Evolutionary conservation across 2,329 filamentous ascomycete genomes (phyloP), one percentile per base, ranked within the genome.

Genomic region (Fusarium graminum): DNA sequence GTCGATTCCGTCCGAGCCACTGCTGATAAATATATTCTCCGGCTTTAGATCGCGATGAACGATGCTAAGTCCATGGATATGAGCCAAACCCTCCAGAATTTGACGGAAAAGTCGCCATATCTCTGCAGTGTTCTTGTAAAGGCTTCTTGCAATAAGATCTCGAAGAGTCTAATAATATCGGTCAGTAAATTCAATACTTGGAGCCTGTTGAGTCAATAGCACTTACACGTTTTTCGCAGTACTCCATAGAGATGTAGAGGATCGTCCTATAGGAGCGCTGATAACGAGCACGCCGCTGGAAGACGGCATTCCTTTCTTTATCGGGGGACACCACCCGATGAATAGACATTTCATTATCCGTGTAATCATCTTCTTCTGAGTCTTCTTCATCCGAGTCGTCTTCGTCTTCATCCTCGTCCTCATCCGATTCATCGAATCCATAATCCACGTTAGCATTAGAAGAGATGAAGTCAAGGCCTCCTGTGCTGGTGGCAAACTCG

Each of bases 221-320:
- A 79, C 85, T 77, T 80, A 90, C 88, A 68, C 92, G 88, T 74
- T 94, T 95, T 76, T 98, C 94, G 74, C 95, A 99, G 70, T 97
- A 97, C 75, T 99, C 95, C 95, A 99, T 99, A 62, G 97, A 95
- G 55, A 99, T 98, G 76, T 97, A 99, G 40, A 99, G 84, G 8
- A 94, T 90, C 0, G 91, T 94, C 51, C 86, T 87, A 61, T 86
- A 85, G 6, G 86, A 80, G 41, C 85, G 82, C 54, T 85, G 82
- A 40, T 79, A 79, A 43, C 81, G 61, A 61, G 76, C 65, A 56
- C 80, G 68, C 13, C 75, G 72, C 40, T 73, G 67, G 19, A 75
- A 56, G 13, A 70, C 70, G 17, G 63, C 67, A 11, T 74, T 71
- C 34, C 74, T 74, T 22, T 77, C 75, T 47, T 72, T 76, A 14